A percentile compares a stretch with the other conserved stretches of the same genome.
phyloP scores from a whole-genome alignment of 2,329 filamentous ascomycete genomes.

The Sarocladium strictum region DNA sequence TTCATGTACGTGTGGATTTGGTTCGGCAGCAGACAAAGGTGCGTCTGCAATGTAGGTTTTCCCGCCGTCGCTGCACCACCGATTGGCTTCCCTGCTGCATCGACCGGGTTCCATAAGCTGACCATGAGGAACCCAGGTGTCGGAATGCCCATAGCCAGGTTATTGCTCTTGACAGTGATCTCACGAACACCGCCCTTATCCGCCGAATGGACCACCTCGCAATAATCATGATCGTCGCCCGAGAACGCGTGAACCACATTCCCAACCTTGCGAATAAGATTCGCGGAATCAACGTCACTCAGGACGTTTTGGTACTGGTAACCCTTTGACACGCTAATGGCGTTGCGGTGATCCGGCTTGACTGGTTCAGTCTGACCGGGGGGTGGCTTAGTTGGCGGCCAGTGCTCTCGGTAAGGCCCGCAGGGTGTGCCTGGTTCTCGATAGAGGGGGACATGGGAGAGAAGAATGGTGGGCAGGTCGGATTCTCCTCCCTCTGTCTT shows the following conservation, averaged over 20 bases:
- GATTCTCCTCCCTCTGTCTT: conserved; percentile 32
- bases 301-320: conserved; percentile 98
- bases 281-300: conserved; percentile 66
- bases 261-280: conserved; percentile 70
- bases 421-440: conserved; percentile 78
- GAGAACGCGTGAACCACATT: conserved; percentile 85
- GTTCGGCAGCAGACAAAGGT: conserved; percentile 85
- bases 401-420: conserved; percentile 78
- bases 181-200: conserved; percentile 64
- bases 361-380: conserved; percentile 50
- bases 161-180: conserved; percentile 92
- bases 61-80: conserved; percentile 29
- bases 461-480: conserved; percentile 79
- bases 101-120: conserved; percentile 88
- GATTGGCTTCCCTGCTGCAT: conserved; percentile 47
- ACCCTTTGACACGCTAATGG: conserved; percentile 69
- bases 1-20: conserved; percentile 78
- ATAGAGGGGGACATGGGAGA: conserved; percentile 88
- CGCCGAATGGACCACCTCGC: conserved; percentile 74
- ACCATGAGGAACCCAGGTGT: conserved; percentile 82
- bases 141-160: conserved; percentile 92
- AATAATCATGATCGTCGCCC: conserved; percentile 97
- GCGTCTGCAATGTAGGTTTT: conserved; percentile 68
- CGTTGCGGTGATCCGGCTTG: conserved; percentile 63
- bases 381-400: conserved; percentile 61